Evolutionary conservation across 176 grass and related monocot genomes (phyloP).

Genomic region (Elaeis guineensis): DNA sequence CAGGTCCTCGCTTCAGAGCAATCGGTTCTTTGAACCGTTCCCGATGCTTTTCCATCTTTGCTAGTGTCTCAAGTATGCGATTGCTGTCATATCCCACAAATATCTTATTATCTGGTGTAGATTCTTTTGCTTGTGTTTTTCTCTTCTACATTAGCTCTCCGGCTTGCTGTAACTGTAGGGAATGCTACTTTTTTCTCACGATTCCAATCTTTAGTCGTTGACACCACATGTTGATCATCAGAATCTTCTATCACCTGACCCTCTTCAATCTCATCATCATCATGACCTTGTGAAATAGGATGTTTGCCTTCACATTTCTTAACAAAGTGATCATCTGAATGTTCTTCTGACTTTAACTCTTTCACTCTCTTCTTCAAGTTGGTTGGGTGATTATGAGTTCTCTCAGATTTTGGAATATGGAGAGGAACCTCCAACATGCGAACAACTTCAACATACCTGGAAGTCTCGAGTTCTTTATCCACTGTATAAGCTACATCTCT

Average conservation of each 20-base stretch:
- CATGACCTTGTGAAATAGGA: conserved; percentile 16
- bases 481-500: not conserved
- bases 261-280: conserved; percentile 56
- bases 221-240: conserved; percentile 11
- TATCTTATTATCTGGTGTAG: conserved; percentile 8
- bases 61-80: conserved; percentile 52
- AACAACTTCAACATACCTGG: not conserved
- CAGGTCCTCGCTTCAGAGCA: conserved; percentile 20
- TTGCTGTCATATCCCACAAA: conserved; percentile 23
- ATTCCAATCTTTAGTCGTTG: conserved; percentile 18
- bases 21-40: conserved; percentile 70
- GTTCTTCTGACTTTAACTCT: too few relatives aligned
- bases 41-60: conserved; percentile 67
- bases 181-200: conserved; percentile 16
- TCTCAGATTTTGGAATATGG: not conserved
- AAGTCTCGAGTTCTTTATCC: not conserved
- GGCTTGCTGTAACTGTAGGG: conserved; percentile 31
- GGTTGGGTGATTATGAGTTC: conserved; percentile 6
- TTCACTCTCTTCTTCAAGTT: conserved; percentile 18
- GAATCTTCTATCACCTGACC: conserved; percentile 47
- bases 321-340: not conserved
- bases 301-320: conserved; percentile 1
- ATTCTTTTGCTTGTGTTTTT: conserved; percentile 22
- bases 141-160: conserved; percentile 1
- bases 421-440: not conserved